phyloP scores from a whole-genome alignment of 352 stramenopile species.

The Phytophthora niederhauseri region DNA sequence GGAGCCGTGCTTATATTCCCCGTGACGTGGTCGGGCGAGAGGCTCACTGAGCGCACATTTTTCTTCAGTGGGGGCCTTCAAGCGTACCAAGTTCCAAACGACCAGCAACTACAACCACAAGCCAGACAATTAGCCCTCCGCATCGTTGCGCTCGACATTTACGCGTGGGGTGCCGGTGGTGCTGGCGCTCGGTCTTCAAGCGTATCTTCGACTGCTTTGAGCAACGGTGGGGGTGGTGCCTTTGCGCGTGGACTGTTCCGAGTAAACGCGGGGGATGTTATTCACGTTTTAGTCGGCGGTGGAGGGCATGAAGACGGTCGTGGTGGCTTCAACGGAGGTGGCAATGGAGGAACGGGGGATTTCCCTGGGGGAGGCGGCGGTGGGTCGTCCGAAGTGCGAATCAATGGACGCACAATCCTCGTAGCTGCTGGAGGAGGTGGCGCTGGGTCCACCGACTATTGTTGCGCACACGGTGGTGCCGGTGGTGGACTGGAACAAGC shows the following conservation, averaged over 20 bases:
- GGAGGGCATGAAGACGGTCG: slow-evolving; percentile 41
- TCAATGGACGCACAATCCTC: slow-evolving; percentile 56
- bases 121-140: slow-evolving; percentile 26
- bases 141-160: slow-evolving; percentile 70
- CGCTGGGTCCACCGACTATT: slow-evolving; percentile 74
- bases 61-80: slow-evolving; percentile 48
- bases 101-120: slow-evolving; percentile 14
- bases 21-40: slow-evolving; percentile 48
- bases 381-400: slow-evolving; percentile 55
- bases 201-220: slow-evolving; percentile 25
- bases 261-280: slow-evolving; percentile 44
- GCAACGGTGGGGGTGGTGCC: slow-evolving; percentile 70
- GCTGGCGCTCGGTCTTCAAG: slow-evolving; percentile 45
- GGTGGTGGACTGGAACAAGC: slow-evolving; percentile 52
- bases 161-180: slow-evolving; percentile 79
- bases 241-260: slow-evolving; percentile 66
- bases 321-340: slow-evolving; percentile 77
- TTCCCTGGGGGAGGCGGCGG: slow-evolving; percentile 69
- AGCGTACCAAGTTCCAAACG: slow-evolving; percentile 36
- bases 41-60: slow-evolving; percentile 45
- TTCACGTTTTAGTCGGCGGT: slow-evolving; percentile 71
- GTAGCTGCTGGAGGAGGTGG: slow-evolving; percentile 76
- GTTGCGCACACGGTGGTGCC: slow-evolving; percentile 75
- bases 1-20: slow-evolving; percentile 70
- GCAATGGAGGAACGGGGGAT: slow-evolving; percentile 55